phyloP scores from a whole-genome alignment of 192 early-diverging fungal genomes.

The Polychytrium aggregatum region DNA sequence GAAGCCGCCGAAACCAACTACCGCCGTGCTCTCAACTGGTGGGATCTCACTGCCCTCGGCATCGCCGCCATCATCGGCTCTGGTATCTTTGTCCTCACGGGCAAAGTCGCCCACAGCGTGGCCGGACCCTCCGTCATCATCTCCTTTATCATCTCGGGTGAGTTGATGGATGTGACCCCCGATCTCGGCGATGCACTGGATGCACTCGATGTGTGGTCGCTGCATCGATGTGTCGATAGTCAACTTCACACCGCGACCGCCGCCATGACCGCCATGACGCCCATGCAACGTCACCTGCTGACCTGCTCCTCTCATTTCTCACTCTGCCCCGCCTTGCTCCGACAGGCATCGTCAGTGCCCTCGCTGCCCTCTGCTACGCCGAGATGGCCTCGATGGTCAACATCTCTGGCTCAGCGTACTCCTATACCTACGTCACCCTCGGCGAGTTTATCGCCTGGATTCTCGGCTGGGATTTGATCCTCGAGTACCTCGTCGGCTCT shows the following conservation, averaged over 20 bases:
- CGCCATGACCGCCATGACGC: too few relatives aligned
- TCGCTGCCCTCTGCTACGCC: slow-evolving; percentile 75
- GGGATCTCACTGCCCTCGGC: slow-evolving; percentile 56
- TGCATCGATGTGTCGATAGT: too few relatives aligned
- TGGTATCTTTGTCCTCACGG: slow-evolving; percentile 71
- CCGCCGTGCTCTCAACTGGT: slow-evolving; percentile 28
- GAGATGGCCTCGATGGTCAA: slow-evolving; percentile 83
- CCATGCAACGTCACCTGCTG: too few relatives aligned
- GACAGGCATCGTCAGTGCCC: slow-evolving; percentile 53
- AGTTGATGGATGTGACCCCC: too few relatives aligned
- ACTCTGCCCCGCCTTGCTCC: too few relatives aligned
- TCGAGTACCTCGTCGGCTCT: slow-evolving; percentile 80
- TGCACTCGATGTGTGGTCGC: too few relatives aligned
- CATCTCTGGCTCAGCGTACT: slow-evolving; percentile 77
- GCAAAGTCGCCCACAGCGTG: slow-evolving; percentile 58
- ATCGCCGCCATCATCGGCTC: slow-evolving; percentile 71
- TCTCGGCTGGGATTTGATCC: slow-evolving; percentile 80
- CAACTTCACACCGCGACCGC: too few relatives aligned
- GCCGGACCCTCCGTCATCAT: slow-evolving; percentile 77
- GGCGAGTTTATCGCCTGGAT: slow-evolving; percentile 86
- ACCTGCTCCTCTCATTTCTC: too few relatives aligned
- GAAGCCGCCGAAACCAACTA: slow-evolving; percentile 4
- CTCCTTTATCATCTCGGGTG: slow-evolving; percentile 70
- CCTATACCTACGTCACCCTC: slow-evolving; percentile 70
- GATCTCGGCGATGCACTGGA: too few relatives aligned